These are phyloP conservation scores for Claviceps lovelessii DNA, from an alignment of 2,329 filamentous ascomycete species.

Conservation along the genomic window DNA sequence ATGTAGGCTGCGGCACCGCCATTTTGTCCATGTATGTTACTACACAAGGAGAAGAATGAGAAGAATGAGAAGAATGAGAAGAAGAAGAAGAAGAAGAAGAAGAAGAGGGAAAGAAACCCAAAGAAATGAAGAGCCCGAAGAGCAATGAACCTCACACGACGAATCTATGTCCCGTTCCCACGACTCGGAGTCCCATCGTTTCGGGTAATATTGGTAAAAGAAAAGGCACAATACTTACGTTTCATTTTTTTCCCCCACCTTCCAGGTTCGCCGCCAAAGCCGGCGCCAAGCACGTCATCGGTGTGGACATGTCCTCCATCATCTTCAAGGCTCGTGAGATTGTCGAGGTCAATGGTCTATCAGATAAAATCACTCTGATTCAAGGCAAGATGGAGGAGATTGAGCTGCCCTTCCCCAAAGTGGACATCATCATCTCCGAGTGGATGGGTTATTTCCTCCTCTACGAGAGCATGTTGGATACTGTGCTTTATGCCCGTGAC, in stretches of 20 bases:
- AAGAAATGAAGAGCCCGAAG: neutral
- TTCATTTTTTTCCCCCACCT: neutral
- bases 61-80: neutral
- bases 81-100: neutral
- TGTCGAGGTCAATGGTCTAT: constrained; percentile 78
- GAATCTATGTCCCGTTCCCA: neutral
- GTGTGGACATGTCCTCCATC: constrained; percentile 99
- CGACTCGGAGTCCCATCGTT: neutral
- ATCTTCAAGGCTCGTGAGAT: constrained; percentile 98
- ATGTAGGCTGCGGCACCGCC: constrained; percentile 92
- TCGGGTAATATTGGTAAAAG: neutral
- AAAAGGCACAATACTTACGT: constrained; percentile 1
- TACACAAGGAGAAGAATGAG: neutral
- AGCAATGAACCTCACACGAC: neutral
- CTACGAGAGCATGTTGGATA: constrained; percentile 98
- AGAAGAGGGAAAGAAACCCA: neutral
- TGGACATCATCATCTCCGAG: constrained; percentile 99
- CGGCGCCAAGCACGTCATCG: constrained; percentile 95
- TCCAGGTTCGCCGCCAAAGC: constrained; percentile 89
- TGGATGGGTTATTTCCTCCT: constrained; percentile 99
- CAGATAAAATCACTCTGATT: constrained; percentile 90
- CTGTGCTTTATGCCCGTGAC: constrained; percentile 90
- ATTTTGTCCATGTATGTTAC: constrained; percentile 88
- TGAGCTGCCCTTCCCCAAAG: constrained; percentile 78
- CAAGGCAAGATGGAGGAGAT: constrained; percentile 99